Conservation (phyloP, 2,329 filamentous ascomycete species). For the Calonectria leucothoes region DNA sequence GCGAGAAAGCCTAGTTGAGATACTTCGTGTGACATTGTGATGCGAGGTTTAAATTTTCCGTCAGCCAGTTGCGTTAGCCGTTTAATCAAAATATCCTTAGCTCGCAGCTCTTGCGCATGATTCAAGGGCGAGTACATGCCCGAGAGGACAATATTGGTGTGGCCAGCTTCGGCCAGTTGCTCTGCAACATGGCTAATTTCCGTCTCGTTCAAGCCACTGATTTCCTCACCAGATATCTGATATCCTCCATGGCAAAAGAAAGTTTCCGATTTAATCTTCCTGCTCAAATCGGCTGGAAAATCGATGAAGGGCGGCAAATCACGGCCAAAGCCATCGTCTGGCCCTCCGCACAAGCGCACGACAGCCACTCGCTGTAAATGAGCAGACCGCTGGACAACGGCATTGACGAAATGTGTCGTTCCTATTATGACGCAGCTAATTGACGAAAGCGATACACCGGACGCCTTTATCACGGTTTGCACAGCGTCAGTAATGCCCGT, state of each 20-base stretch:
- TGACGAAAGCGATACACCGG: conserved; percentile 38
- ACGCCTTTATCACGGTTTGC: conserved; percentile 47
- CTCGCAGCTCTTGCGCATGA: conserved; percentile 42
- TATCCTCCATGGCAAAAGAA: conserved; percentile 25
- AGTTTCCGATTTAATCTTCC: conserved; percentile 9
- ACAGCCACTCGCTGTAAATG: conserved; percentile 50
- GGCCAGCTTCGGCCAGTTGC: conserved; percentile 17
- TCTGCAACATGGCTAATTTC: conserved; percentile 17
- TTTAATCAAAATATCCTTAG: conserved; percentile 58
- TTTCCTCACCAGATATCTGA: conserved; percentile 53
- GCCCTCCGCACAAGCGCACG: conserved; percentile 5
- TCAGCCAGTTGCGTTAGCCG: conserved; percentile 47
- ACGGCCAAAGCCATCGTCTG: conserved; percentile 47
- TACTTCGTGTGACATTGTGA: conserved; percentile 46
- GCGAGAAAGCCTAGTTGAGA: conserved; percentile 55
- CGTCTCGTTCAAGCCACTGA: conserved; percentile 32
- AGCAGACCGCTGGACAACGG: conserved; percentile 60
- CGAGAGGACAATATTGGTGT: conserved; percentile 62
- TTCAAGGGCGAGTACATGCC: conserved; percentile 71
- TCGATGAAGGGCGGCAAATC: conserved; percentile 59
- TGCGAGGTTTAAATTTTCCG: conserved; percentile 42
- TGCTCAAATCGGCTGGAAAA: conserved; percentile 55
- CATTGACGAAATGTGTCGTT: conserved; percentile 66
- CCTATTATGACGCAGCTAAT: conserved; percentile 58
- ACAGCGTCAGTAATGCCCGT: conserved; percentile 55